phyloP scores from a whole-genome alignment of 2,329 filamentous ascomycete genomes.

The Fusarium sp. region DNA sequence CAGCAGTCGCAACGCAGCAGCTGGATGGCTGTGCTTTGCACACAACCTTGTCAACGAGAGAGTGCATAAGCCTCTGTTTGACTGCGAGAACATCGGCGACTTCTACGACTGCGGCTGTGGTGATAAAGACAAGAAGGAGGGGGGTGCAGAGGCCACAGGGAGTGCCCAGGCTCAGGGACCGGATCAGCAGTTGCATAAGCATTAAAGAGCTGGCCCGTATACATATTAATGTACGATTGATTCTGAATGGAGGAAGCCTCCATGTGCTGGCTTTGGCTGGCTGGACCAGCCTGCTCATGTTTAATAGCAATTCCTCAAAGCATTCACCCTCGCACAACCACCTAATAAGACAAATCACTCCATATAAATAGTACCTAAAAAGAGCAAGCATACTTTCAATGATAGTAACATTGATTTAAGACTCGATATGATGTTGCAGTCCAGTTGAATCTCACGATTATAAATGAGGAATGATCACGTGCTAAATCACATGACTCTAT shows the following conservation, averaged over 20 bases:
- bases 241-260: constrained; percentile 8
- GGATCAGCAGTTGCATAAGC: constrained; percentile 37
- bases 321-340: not conserved
- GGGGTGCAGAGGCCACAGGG: constrained; percentile 26
- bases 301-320: not conserved
- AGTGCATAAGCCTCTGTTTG: constrained; percentile 70
- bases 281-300: constrained; percentile 36
- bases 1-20: constrained; percentile 70
- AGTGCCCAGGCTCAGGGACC: constrained; percentile 26
- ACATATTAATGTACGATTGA: constrained; percentile 13
- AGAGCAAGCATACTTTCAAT: not conserved
- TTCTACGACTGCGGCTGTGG: constrained; percentile 79
- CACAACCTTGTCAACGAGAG: constrained; percentile 76
- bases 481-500: constrained; percentile 13
- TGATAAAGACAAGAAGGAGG: constrained; percentile 65
- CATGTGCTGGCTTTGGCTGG: constrained; percentile 35
- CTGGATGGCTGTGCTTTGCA: constrained; percentile 75
- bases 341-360: not conserved
- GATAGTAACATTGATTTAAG: not conserved
- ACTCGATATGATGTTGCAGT: not conserved
- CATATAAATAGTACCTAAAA: not conserved
- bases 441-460: not conserved
- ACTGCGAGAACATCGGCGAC: constrained; percentile 75
- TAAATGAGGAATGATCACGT: constrained; percentile 29
- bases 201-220: constrained; percentile 6